These are phyloP conservation scores for Suillus variegatus DNA, from an alignment of 768 basidiomycete genomes.

Conservation along the genomic window DNA sequence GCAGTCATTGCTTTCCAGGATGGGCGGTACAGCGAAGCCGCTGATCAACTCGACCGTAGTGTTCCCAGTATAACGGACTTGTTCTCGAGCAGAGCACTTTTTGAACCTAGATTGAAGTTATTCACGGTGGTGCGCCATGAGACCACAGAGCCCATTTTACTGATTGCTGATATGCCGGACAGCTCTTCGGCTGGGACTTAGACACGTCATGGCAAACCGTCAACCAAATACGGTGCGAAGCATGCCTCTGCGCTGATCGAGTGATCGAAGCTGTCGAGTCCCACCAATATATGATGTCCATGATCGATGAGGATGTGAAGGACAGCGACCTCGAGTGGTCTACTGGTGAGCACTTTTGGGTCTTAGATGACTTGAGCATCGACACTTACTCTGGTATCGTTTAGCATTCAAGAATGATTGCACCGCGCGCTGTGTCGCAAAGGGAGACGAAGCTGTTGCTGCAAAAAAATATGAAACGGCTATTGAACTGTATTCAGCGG, in stretches of 20 bases:
- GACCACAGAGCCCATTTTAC: not conserved
- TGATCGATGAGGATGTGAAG: not conserved
- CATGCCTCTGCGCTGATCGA: not conserved
- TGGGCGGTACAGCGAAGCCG: not conserved
- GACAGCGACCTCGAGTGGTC: not conserved
- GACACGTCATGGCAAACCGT: not conserved
- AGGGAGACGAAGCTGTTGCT: not conserved
- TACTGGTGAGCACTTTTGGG: not conserved
- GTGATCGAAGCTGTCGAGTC: not conserved
- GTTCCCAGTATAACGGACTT: not conserved
- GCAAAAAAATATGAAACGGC: not conserved
- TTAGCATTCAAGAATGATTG: not conserved
- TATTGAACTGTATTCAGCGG: conserved; percentile 1
- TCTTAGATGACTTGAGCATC: not conserved
- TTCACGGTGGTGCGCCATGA: not conserved
- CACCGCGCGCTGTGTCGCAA: not conserved
- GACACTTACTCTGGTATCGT: not conserved
- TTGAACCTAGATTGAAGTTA: not conserved
- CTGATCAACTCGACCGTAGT: not conserved
- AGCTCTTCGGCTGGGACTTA: conserved; percentile 1
- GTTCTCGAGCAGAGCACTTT: not conserved
- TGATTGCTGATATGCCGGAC: not conserved
- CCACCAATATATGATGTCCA: not conserved
- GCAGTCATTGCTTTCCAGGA: not conserved
- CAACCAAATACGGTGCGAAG: not conserved